Percentiles rank a stretch among this genome's conserved stretches.
These are phyloP conservation scores for Flaveria brownii DNA, from an alignment of 129 eudicot species.

Conservation along the genomic window DNA sequence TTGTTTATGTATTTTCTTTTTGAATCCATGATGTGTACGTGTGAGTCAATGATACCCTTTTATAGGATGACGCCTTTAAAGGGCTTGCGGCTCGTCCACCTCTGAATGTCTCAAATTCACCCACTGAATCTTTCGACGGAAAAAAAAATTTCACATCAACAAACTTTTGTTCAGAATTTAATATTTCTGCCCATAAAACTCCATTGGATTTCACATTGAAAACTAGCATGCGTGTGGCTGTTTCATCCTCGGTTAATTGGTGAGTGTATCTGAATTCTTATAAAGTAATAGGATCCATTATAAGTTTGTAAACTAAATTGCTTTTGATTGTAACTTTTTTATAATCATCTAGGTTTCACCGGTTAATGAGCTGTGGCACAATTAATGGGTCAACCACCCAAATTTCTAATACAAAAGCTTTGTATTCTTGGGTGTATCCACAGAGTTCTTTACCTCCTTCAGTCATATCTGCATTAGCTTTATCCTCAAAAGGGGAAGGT, in stretches of 20 bases:
- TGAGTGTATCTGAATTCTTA: conserved; percentile 4
- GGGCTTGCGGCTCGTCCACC: conserved; percentile 65
- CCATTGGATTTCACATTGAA: conserved; percentile 91
- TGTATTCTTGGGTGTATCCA: conserved; percentile 81
- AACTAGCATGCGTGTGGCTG: conserved; percentile 69
- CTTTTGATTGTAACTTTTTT: not conserved
- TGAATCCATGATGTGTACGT: conserved; percentile 6
- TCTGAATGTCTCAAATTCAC: conserved; percentile 42
- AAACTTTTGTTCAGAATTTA: conserved; percentile 54
- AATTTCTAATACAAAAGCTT: conserved; percentile 20
- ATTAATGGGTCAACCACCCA: conserved; percentile 22
- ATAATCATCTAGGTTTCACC: conserved; percentile 64
- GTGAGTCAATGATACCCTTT: not conserved
- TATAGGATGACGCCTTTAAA: conserved; percentile 77
- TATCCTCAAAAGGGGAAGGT: conserved; percentile 56
- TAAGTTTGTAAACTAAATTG: conserved; percentile 4
- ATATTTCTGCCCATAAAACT: conserved; percentile 50
- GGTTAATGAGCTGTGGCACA: conserved; percentile 52
- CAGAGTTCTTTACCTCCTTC: conserved; percentile 68
- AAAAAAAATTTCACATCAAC: conserved; percentile 19
- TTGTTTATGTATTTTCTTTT: not conserved
- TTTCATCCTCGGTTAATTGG: conserved; percentile 81
- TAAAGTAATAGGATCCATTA: conserved; percentile 3
- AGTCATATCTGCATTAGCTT: conserved; percentile 62
- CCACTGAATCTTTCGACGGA: conserved; percentile 39